phyloP scores from a whole-genome alignment of 331 rosid species.

The Arachis monticola region DNA sequence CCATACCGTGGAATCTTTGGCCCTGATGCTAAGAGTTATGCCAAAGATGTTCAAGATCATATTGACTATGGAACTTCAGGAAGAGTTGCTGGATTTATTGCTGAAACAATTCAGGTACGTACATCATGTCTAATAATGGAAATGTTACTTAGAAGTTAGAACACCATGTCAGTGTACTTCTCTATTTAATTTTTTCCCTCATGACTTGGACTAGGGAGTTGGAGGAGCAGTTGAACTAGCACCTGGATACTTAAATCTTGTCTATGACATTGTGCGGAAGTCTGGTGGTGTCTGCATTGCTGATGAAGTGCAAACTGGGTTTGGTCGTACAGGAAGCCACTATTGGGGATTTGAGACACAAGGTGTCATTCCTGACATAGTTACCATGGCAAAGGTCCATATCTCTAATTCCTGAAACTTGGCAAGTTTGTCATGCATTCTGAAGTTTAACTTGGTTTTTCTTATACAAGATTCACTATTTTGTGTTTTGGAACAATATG shows the following conservation, averaged over 20 bases:
- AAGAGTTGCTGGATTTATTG: slow-evolving; percentile 83
- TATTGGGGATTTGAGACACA: slow-evolving; percentile 98
- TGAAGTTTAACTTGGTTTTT: slow-evolving; percentile 28
- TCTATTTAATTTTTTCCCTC: slow-evolving; percentile 18
- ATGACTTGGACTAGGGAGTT: slow-evolving; percentile 64
- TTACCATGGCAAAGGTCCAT: slow-evolving; percentile 96
- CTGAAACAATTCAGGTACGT: slow-evolving; percentile 90
- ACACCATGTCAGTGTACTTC: not conserved
- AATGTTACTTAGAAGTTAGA: not conserved
- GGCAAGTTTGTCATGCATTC: slow-evolving; percentile 26
- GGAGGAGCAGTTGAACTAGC: slow-evolving; percentile 95
- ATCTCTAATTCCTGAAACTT: slow-evolving; percentile 22
- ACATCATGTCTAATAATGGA: slow-evolving; percentile 4
- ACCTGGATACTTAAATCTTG: slow-evolving; percentile 87
- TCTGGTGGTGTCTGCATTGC: slow-evolving; percentile 99
- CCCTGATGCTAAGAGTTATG: slow-evolving; percentile 69
- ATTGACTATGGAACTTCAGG: slow-evolving; percentile 88
- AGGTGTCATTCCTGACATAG: slow-evolving; percentile 89
- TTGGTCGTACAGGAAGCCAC: slow-evolving; percentile 95
- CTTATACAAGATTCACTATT: not conserved
- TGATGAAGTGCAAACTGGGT: slow-evolving; percentile 98
- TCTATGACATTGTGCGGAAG: slow-evolving; percentile 78
- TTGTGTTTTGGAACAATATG: not conserved
- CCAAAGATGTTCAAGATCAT: slow-evolving; percentile 86
- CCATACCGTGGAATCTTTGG: slow-evolving; percentile 88